Evolutionary conservation across 768 basidiomycete species (phyloP).

Genomic region (Pisolithus albus): DNA sequence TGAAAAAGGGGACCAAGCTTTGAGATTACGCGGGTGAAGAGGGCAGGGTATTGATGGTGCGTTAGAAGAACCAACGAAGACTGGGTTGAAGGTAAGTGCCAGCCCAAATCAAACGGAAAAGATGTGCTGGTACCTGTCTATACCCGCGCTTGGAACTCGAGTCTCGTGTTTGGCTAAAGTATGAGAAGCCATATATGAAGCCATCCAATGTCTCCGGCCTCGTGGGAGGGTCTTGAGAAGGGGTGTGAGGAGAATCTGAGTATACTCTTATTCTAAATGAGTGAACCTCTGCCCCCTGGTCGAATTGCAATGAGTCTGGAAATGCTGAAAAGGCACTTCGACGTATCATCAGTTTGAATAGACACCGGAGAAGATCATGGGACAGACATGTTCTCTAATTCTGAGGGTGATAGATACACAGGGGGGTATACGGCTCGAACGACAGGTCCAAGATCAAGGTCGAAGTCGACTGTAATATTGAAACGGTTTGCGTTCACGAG

Average conservation of each 20-base stretch:
- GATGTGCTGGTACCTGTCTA: slow-evolving; percentile 49
- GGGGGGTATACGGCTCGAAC: slow-evolving; percentile 66
- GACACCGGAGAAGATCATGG: not conserved
- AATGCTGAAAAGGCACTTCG: slow-evolving; percentile 85
- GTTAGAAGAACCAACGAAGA: slow-evolving; percentile 68
- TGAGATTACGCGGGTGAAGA: slow-evolving; percentile 64
- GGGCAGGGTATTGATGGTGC: slow-evolving; percentile 71
- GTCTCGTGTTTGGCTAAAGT: slow-evolving; percentile 70
- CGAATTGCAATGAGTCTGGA: slow-evolving; percentile 81
- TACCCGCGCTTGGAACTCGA: slow-evolving; percentile 68
- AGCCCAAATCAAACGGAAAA: not conserved
- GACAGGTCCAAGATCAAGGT: slow-evolving; percentile 80
- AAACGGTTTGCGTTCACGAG: not conserved
- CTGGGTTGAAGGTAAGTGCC: slow-evolving; percentile 6
- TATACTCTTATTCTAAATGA: slow-evolving; percentile 77
- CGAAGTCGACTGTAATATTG: slow-evolving; percentile 64
- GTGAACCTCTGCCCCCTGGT: slow-evolving; percentile 77
- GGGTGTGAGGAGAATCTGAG: slow-evolving; percentile 16
- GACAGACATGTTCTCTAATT: slow-evolving; percentile 74
- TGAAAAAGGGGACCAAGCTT: slow-evolving; percentile 73
- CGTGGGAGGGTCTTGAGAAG: slow-evolving; percentile 12
- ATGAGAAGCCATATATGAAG: slow-evolving; percentile 70
- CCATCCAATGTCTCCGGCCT: slow-evolving; percentile 46
- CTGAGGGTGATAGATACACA: slow-evolving; percentile 52
- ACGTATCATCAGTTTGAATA: slow-evolving; percentile 4